Evolutionary conservation across 192 early-diverging fungal genomes (phyloP), one percentile per base, ranked within the genome.

Genomic region (Podila epigama): DNA sequence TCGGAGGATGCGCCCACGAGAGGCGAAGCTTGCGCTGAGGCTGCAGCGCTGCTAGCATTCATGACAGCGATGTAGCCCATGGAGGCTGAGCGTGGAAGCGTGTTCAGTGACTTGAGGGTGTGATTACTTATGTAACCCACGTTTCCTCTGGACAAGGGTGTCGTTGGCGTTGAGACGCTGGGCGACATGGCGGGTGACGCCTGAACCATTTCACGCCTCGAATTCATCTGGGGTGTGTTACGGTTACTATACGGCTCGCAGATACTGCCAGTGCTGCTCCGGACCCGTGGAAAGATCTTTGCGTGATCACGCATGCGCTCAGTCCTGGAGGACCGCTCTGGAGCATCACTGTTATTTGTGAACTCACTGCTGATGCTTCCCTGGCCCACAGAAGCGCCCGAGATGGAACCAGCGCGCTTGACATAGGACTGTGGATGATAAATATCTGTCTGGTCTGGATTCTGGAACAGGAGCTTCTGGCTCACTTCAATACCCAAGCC

Each of bases 91-190:
- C 60, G 41, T 2, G 71, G 63, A 18, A 64, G 1, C 10, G 15
- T 63, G 53, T 63, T 63, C 7, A 68, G 16, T 41, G 60, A 65
- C 34, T 68, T 77, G 25, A 63, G 25, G 10, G 72, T 77, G 1
- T 61, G 37, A 6, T 50, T 56, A 3, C 72, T 66, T 59, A 77
- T 54, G 48, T 77, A 77, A 27, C 72, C 72, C 15, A 71, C 59
- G 15, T 16, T 61, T 35, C 60, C 60, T 18, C 60, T 65, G 12
- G 64, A 50, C 20, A 67, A 35, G 16, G 71, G 64, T 16, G 71
- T 67, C 0, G 40, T 62, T 0, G 71, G 71, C 0, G 64, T 67
- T 1, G 54, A 60, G 41, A 51, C 12, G 15, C 1, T 41, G 16
- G 71, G 58, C 8, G 65, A 75, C 11, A 58, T 57, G 10, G 25